Conservation (phyloP, 192 early-diverging fungal species). For the Umbelopsis vinacea region DNA sequence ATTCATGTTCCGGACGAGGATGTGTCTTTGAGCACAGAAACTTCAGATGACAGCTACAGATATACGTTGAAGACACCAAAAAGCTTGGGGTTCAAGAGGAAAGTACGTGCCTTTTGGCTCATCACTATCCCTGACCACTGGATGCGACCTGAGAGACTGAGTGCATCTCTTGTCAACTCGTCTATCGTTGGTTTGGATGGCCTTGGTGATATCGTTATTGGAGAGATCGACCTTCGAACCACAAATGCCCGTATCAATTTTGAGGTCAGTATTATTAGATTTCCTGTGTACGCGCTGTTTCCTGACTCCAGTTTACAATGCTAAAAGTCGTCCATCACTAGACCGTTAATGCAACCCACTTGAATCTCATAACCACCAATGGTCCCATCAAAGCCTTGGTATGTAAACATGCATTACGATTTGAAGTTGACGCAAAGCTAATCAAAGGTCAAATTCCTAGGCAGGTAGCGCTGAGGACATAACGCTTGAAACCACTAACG, state of each 20-base stretch:
- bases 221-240: neutral
- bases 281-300: neutral
- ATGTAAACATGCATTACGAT: neutral
- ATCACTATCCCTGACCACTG: slow-evolving; percentile 7
- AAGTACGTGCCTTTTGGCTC: slow-evolving; percentile 8
- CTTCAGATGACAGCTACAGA: neutral
- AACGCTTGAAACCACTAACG: neutral
- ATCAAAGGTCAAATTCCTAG: neutral
- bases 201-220: neutral
- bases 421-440: neutral
- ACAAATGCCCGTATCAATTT: neutral
- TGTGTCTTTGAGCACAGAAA: neutral
- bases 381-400: neutral
- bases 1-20: slow-evolving; percentile 1
- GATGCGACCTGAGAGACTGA: slow-evolving; percentile 5
- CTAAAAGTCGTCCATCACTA: neutral
- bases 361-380: neutral
- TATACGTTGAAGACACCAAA: neutral
- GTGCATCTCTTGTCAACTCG: neutral
- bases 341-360: neutral
- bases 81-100: neutral
- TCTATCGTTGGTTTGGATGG: neutral
- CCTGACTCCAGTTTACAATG: neutral
- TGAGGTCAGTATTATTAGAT: neutral
- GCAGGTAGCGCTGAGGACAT: neutral